These are phyloP conservation scores for Ogataea nitratoaversa DNA, from an alignment of 805 yeast species.

Conservation along the genomic window DNA sequence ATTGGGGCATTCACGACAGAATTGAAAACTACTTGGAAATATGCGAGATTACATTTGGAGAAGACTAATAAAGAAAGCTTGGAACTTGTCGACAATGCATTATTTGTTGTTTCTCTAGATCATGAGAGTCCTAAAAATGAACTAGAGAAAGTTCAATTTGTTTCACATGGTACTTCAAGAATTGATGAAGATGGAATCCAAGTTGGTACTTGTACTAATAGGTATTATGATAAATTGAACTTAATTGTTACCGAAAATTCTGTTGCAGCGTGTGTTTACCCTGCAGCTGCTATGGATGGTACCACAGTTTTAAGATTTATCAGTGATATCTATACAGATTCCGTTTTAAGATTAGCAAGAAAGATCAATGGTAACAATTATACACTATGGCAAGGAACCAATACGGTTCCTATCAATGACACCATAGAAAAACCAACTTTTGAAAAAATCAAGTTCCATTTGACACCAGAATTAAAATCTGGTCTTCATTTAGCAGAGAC, in stretches of 20 bases:
- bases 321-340: slow-evolving; percentile 55
- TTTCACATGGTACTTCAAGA: slow-evolving; percentile 48
- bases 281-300: slow-evolving; percentile 53
- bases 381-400: slow-evolving; percentile 46
- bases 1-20: slow-evolving; percentile 56
- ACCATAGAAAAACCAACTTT: slow-evolving; percentile 34
- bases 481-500: slow-evolving; percentile 55
- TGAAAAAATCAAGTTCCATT: slow-evolving; percentile 30
- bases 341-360: slow-evolving; percentile 51
- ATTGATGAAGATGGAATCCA: slow-evolving; percentile 46
- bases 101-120: slow-evolving; percentile 51
- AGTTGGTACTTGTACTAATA: slow-evolving; percentile 52
- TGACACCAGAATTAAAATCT: slow-evolving; percentile 43
- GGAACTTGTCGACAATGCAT: slow-evolving; percentile 42
- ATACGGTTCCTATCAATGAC: slow-evolving; percentile 31
- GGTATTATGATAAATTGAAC: slow-evolving; percentile 59
- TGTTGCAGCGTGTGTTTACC: slow-evolving; percentile 58
- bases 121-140: slow-evolving; percentile 42
- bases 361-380: slow-evolving; percentile 55
- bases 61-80: slow-evolving; percentile 35
- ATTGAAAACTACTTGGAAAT: slow-evolving; percentile 44
- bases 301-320: slow-evolving; percentile 54
- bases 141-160: slow-evolving; percentile 44
- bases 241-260: slow-evolving; percentile 50
- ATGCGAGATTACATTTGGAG: slow-evolving; percentile 39